Evolutionary conservation across 257 asterid genomes (phyloP).

Genomic region (Petunia secreta): DNA sequence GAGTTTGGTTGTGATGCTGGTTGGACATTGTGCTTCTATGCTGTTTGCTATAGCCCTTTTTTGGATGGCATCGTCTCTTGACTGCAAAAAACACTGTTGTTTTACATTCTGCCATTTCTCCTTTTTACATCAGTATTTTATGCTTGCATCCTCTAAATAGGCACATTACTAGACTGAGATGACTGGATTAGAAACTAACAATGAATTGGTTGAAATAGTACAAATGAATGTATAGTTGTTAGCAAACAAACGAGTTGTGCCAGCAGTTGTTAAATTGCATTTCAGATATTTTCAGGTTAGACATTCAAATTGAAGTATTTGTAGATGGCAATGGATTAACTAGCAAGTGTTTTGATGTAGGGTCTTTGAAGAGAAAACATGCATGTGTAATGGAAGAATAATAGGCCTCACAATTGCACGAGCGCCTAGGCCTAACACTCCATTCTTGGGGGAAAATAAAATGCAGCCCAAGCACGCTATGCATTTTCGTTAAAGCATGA

Average conservation of each 20-base stretch:
- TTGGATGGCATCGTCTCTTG: not conserved
- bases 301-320: too few species aligned
- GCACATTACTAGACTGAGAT: not conserved
- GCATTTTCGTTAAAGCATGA: not conserved
- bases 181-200: not conserved
- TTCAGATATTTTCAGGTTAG: too few species aligned
- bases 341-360: too few species aligned
- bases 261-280: too few species aligned
- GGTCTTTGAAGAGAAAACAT: too few species aligned
- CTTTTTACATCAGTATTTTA: not conserved
- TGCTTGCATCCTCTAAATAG: not conserved
- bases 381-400: too few species aligned
- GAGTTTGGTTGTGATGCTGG: not conserved
- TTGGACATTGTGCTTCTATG: conserved; percentile 2
- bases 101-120: not conserved
- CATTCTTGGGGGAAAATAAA: not conserved
- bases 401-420: too few species aligned
- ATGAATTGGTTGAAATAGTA: too few species aligned
- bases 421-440: not conserved
- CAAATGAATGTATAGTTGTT: too few species aligned
- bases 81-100: not conserved
- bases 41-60: not conserved
- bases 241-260: too few species aligned
- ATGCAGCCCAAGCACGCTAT: not conserved
- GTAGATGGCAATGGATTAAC: too few species aligned